Base-by-base conservation (phyloP, 345 rosid species). In the Carallia brachiata region DNA sequence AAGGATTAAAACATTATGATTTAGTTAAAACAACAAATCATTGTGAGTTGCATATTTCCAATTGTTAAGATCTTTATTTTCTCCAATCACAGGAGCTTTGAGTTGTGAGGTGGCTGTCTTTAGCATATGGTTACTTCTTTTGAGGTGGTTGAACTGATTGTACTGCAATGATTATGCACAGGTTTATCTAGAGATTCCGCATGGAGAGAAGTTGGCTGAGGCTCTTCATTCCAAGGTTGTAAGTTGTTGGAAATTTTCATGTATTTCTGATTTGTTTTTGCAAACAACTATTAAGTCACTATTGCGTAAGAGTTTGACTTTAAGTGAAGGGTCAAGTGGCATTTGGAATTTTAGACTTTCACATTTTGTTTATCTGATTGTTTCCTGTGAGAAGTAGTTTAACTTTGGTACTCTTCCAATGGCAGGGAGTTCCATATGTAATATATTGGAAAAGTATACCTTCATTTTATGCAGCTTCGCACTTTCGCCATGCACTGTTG, bases 161-260 rank as follows among this genome's bases (percentile, higher is more conserved):
- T 16, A 44, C n/a, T 63, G 56, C 52, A 59, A 54, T 39, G 18
- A 28, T 12, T 62, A 44, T 27, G 12, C 31, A 18, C 81, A 95
- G 99, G 96, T 92, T 71, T 96, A 92, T 76, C 80, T 96, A 73
- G 99, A 96, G 88, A 76, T 81, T 54, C 89, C 97, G 9, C 74
- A 80, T 71, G 90, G 96, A 71, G 96, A 92, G 84, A 81, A 84
- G 47, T 68, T 89, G 70, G 99, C 98, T 9, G 89, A 88, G 80
- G 89, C 93, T 53, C 96, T 96, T 81, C 89, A 92, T 69, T 81
- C 89, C 34, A 87, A 88, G 99, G 98, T 89, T 63, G 53, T 36
- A 5, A 36, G 36, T 50, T 56, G 30, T 50, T 16, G 5, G 50
- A 13, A 44, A 44, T 44, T 44, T 40, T 40, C 13, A 4, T 36